A percentile compares a stretch with the other conserved stretches of the same genome.
phyloP scores from a whole-genome alignment of 2,329 filamentous ascomycete genomes.

The Claviceps sp. region DNA sequence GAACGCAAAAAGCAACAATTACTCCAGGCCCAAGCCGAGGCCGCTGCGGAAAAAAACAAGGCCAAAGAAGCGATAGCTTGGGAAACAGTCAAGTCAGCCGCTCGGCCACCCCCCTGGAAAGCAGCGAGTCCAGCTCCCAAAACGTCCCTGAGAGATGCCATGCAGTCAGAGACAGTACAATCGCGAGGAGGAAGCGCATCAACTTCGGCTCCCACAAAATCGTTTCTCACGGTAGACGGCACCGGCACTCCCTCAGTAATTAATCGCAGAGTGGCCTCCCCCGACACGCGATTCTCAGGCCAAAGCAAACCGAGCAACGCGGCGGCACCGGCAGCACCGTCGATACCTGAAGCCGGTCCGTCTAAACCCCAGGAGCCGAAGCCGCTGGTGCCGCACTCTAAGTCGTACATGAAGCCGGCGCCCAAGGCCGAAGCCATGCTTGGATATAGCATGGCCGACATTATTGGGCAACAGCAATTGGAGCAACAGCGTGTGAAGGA shows the following conservation, averaged over 20 bases:
- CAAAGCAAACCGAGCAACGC: conserved; percentile 31
- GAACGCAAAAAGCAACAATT: conserved; percentile 78
- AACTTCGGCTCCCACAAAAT: conserved; percentile 22
- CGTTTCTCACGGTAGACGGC: conserved; percentile 29
- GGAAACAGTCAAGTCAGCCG: conserved; percentile 27
- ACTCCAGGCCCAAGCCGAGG: conserved; percentile 39
- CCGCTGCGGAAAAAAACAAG: conserved; percentile 21
- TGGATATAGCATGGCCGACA: conserved; percentile 71
- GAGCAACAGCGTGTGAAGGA: conserved; percentile 76
- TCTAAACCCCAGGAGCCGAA: conserved; percentile 19
- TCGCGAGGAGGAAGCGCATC: conserved; percentile 11
- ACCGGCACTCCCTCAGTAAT: conserved; percentile 24
- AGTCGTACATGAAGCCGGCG: conserved; percentile 42
- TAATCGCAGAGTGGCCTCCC: conserved; percentile 40
- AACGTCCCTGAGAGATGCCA: conserved; percentile 35
- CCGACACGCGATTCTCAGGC: conserved; percentile 49
- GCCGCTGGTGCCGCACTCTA: conserved; percentile 44
- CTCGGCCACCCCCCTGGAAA: conserved; percentile 52
- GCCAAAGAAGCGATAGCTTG: conserved; percentile 25
- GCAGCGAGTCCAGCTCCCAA: conserved; percentile 34
- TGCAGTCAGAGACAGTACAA: conserved; percentile 19
- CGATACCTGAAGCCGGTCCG: conserved; percentile 14
- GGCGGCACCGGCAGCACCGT: conserved; percentile 6
- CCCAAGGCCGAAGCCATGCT: conserved; percentile 49
- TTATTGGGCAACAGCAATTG: conserved; percentile 72